Base-by-base conservation (phyloP, 108 stramenopile genomes). In the Seminavis robusta region DNA sequence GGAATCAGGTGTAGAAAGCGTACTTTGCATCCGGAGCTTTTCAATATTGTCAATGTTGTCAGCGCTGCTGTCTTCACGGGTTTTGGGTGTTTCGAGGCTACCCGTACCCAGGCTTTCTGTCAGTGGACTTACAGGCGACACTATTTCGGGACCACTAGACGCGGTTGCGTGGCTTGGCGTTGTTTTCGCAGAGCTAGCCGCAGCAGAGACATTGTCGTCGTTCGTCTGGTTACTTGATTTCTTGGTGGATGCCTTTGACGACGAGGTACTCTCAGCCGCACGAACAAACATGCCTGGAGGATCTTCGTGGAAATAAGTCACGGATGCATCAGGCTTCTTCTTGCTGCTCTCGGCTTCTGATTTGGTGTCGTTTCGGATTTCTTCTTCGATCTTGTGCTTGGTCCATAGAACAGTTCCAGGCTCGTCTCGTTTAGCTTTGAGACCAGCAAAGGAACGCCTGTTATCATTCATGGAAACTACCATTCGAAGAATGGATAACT, bases 401-500 rank as follows among this genome's bases (percentile, higher is more conserved):
- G 59, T 65, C 71, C 71, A 73, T 27, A 73, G 33, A 0, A 65
- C 64, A 25, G 54, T 39, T 2, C 7, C 9, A 0, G 20, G 24
- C 8, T 48, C 46, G 8, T 23, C 3, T 24, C 53, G 44, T 30
- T 43, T 17, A 24, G 65, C 29, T 48, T 21, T 24, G 4, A 77
- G 59, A 15, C 76, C 76, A 46, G 48, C 47, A 30, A 55, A 67
- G 15, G 61, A 41, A 20, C 65, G 61, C 28, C 44, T 31, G 9
- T 23, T 19, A 50, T 80, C 79, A 50, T 62, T 51, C 51, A 61
- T 65, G 17, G 71, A 69, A 7, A 75, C 34, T 4, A 80, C 30
- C 55, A 63, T 68, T 57, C 69, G 67, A 23, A 80, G 44, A 8
- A 73, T 37, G 13, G 74, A 73, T 32, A 69, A n/a, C 45, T 80